Conservation (phyloP, 352 stramenopile genomes). For the Phytophthora agathidicida region DNA sequence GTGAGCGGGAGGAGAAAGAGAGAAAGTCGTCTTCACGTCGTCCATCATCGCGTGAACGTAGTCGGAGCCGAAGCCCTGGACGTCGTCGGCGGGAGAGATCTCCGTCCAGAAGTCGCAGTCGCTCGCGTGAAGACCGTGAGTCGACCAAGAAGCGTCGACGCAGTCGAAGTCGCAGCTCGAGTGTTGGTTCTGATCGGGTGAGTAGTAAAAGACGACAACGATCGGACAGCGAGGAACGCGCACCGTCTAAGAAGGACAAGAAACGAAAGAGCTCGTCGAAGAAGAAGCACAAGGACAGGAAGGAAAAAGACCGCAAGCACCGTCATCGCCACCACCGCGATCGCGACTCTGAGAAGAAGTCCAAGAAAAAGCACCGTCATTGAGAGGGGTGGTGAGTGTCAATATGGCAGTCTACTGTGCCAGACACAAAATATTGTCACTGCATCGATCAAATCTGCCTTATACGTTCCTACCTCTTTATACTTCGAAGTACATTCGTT, state of each 20-base stretch:
- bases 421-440: constrained; percentile 1
- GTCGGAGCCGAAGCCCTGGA: constrained; percentile 35
- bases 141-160: too few relatives aligned
- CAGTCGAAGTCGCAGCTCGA: constrained; percentile 27
- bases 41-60: constrained; percentile 35
- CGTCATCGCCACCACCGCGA: constrained; percentile 32
- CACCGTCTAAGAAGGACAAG: constrained; percentile 42
- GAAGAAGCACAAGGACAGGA: constrained; percentile 54
- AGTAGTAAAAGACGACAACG: constrained; percentile 19
- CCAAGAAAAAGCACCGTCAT: constrained; percentile 34
- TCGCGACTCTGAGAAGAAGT: constrained; percentile 30
- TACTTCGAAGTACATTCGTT: constrained; percentile 4
- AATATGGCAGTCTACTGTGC: constrained; percentile 8
- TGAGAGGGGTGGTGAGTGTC: constrained; percentile 4
- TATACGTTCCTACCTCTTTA: constrained; percentile 7
- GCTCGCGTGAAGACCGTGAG: too few relatives aligned
- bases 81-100: constrained; percentile 12
- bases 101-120: constrained; percentile 39
- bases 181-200: constrained; percentile 12
- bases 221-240: constrained; percentile 22
- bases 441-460: constrained; percentile 10
- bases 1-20: constrained; percentile 31
- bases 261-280: constrained; percentile 37
- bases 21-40: constrained; percentile 14
- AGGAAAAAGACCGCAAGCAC: constrained; percentile 52